phyloP scores from a whole-genome alignment of 805 yeast species.

The Lipomyces starkeyi region DNA sequence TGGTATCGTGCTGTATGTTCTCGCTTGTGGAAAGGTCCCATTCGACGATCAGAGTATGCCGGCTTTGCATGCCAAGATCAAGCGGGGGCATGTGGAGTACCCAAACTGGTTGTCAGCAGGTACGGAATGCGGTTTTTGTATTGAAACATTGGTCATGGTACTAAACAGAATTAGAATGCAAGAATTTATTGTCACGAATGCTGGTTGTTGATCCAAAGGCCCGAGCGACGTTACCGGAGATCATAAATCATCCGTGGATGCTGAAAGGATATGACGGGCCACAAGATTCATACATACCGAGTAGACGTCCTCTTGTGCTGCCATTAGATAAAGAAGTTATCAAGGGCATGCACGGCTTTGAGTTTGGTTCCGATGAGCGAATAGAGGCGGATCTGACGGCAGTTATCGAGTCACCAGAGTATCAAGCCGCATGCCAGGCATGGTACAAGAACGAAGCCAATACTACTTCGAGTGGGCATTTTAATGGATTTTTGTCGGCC shows the following conservation, averaged over 20 bases:
- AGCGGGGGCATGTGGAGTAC: conserved; percentile 88
- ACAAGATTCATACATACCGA: conserved; percentile 74
- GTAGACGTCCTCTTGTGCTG: conserved; percentile 70
- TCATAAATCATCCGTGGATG: conserved; percentile 94
- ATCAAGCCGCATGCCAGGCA: conserved; percentile 62
- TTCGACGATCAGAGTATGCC: conserved; percentile 95
- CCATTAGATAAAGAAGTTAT: conserved; percentile 74
- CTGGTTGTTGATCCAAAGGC: conserved; percentile 85
- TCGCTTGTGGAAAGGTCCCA: conserved; percentile 97
- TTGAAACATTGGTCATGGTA: neutral
- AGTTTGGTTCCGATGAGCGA: conserved; percentile 72
- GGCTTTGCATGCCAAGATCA: conserved; percentile 90
- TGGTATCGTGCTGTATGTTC: conserved; percentile 92
- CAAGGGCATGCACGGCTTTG: conserved; percentile 75
- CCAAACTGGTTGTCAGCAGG: conserved; percentile 78
- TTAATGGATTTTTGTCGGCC: conserved; percentile 15
- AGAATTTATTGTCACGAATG: conserved; percentile 82
- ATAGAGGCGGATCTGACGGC: conserved; percentile 61
- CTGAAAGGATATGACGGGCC: conserved; percentile 79
- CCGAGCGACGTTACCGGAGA: conserved; percentile 80
- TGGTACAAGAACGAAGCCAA: conserved; percentile 59
- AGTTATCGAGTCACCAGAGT: conserved; percentile 68
- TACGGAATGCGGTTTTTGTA: conserved; percentile 5
- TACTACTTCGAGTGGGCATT: conserved; percentile 3
- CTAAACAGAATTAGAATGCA: conserved; percentile 54